phyloP scores from a whole-genome alignment of 1,284 basidiomycete species.

The Ustilago curta region DNA sequence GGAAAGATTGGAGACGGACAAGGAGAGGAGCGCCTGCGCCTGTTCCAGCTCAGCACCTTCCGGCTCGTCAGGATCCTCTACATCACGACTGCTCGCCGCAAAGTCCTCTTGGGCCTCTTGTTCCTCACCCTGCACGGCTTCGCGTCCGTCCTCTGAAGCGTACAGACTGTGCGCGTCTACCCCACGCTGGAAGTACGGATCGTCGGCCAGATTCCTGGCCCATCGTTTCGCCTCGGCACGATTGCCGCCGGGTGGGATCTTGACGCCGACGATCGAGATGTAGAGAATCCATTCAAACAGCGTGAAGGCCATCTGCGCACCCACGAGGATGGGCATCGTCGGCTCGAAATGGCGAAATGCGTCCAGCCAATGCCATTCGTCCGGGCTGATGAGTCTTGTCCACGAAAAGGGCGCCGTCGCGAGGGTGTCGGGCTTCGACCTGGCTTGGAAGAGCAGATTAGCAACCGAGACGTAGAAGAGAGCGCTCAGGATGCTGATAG shows the following conservation, averaged over 20 bases:
- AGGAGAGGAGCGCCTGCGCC: slow-evolving; percentile 8
- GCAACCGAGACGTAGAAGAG: slow-evolving; percentile 53
- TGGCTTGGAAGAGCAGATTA: slow-evolving; percentile 53
- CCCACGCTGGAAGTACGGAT: slow-evolving; percentile 34
- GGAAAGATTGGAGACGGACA: slow-evolving; percentile 20
- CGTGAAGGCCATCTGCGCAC: slow-evolving; percentile 42
- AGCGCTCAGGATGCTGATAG: slow-evolving; percentile 48
- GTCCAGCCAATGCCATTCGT: slow-evolving; percentile 32
- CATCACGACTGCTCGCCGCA: not conserved
- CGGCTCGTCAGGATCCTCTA: not conserved
- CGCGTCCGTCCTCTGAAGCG: slow-evolving; percentile 28
- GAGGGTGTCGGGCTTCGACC: slow-evolving; percentile 17
- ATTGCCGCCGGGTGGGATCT: slow-evolving; percentile 50
- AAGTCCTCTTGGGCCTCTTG: not conserved
- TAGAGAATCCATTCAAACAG: slow-evolving; percentile 51
- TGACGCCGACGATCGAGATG: slow-evolving; percentile 53
- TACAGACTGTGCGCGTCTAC: slow-evolving; percentile 42
- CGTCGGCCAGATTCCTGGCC: slow-evolving; percentile 30
- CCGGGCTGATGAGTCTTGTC: not conserved
- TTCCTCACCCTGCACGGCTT: not conserved
- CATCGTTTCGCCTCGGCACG: slow-evolving; percentile 43
- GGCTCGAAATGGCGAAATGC: slow-evolving; percentile 31
- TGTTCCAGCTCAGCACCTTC: slow-evolving; percentile 21
- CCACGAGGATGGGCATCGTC: slow-evolving; percentile 43
- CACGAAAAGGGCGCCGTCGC: not conserved